Base-by-base conservation (phyloP, 2,329 filamentous ascomycete species). In the Hymenoscyphus fraxineus region DNA sequence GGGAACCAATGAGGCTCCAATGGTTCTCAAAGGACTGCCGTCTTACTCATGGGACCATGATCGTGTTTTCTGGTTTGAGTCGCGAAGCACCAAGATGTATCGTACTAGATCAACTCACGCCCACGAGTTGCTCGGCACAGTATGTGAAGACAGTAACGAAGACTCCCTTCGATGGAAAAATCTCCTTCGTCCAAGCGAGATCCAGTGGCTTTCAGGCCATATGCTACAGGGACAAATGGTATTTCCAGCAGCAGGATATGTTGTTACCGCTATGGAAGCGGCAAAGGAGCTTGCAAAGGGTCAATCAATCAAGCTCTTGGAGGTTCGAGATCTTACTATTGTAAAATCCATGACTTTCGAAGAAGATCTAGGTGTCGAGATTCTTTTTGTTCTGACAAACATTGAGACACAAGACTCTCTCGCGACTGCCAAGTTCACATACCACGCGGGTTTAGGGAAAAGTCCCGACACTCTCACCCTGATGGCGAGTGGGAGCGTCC, bases 181-280 rank as follows among this genome's bases (percentile, higher is more conserved):
- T 60, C 40, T 66, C 3, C 58, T 71, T 22, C 58, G 31, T 27
- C 39, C 32, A 0, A 70, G 73, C 0, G 74, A 81, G 35, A 62
- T 76, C 0, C 75, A 77, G 0, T 84, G 82, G 82, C 61, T 82
- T 1, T 68, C 66, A 0, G 79, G 82, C 55, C 82, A 85, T 64
- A 73, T 72, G 22, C 65, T 84, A 1, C 71, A 76, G 1, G 71
- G 71, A 0, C 62, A 69, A 54, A 62, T 65, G 5, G 71, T 83
- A 16, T 72, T 83, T 9, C 81, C 81, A 1, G 81, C 79, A 1
- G 81, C 81, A 1, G 81, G 77, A 0, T 83, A 82, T 67, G 78
- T 79, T 56, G 80, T 78, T 2, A 82, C 82, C 78, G 80, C 79
- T 1, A 67, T 81, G 7, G 81, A 82, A 58, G 80, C 80, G 2